Conservation (phyloP, 805 yeast genomes). For the Barnettozyma californica region DNA sequence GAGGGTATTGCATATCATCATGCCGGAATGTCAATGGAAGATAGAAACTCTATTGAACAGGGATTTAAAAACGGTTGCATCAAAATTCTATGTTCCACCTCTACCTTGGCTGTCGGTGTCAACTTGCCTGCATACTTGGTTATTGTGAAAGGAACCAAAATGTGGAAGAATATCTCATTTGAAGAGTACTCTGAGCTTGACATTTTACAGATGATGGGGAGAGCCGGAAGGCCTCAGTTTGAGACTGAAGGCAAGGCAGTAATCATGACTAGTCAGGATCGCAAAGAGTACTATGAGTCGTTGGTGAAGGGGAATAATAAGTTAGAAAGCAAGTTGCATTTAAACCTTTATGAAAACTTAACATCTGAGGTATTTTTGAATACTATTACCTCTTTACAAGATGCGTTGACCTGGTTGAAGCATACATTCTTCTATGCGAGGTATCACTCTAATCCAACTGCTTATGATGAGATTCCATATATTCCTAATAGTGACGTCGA, state of each 20-base stretch:
- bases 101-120: slow-evolving; percentile 58
- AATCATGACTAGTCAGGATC: slow-evolving; percentile 37
- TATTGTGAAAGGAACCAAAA: slow-evolving; percentile 56
- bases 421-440: slow-evolving; percentile 47
- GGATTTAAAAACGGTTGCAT: slow-evolving; percentile 38
- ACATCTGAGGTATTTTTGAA: slow-evolving; percentile 40
- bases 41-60: slow-evolving; percentile 41
- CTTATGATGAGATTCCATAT: slow-evolving; percentile 32
- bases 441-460: slow-evolving; percentile 33
- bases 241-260: slow-evolving; percentile 45
- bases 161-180: slow-evolving; percentile 46
- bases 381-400: slow-evolving; percentile 32
- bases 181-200: slow-evolving; percentile 52
- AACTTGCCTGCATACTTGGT: slow-evolving; percentile 59
- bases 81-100: slow-evolving; percentile 47
- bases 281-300: slow-evolving; percentile 34
- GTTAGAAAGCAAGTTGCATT: slow-evolving; percentile 43
- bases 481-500: slow-evolving; percentile 23
- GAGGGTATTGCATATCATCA: slow-evolving; percentile 51
- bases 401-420: slow-evolving; percentile 42
- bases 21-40: slow-evolving; percentile 48
- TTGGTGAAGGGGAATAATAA: slow-evolving; percentile 37
- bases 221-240: slow-evolving; percentile 60
- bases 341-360: slow-evolving; percentile 34
- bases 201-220: slow-evolving; percentile 57